Evolutionary conservation across 345 rosid species (phyloP).

Genomic region (Cardamine resedifolia): DNA sequence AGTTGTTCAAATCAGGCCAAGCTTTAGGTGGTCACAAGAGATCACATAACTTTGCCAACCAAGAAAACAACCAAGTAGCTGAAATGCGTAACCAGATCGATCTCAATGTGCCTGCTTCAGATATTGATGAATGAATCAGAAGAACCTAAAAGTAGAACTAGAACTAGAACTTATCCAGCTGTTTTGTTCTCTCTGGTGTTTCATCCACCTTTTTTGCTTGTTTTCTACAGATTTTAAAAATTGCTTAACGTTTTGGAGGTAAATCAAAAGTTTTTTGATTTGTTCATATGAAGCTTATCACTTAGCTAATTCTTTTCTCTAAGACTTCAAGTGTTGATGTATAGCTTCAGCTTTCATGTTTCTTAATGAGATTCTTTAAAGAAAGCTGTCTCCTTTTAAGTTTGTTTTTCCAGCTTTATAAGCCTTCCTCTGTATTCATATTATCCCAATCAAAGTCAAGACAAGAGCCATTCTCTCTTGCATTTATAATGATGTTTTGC

Average conservation of each 20-base stretch:
- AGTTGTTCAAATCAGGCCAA: constrained; percentile 82
- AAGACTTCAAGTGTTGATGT: constrained; percentile 19
- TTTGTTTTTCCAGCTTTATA: neutral
- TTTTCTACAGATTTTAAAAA: neutral
- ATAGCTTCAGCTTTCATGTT: constrained; percentile 12
- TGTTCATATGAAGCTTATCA: constrained; percentile 24
- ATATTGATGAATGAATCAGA: constrained; percentile 36
- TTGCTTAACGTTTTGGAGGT: neutral
- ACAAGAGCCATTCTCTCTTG: constrained; percentile 8
- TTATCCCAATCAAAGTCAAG: neutral
- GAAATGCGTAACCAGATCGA: constrained; percentile 48
- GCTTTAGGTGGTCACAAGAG: constrained; percentile 96
- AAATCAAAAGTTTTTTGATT: constrained; percentile 20
- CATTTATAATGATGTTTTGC: constrained; percentile 9
- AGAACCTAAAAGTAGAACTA: neutral
- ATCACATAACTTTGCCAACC: constrained; percentile 68
- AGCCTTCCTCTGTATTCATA: constrained; percentile 7
- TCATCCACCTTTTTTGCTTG: neutral
- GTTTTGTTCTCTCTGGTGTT: neutral
- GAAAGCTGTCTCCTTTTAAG: neutral
- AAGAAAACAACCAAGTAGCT: constrained; percentile 45
- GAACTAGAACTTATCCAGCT: neutral
- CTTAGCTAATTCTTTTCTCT: constrained; percentile 1
- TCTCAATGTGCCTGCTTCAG: constrained; percentile 69
- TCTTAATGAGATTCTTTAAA: constrained; percentile 12